Evolutionary conservation across 2,329 filamentous ascomycete species (phyloP), one percentile per base, ranked within the genome.

Genomic region (Aureobasidium sp.): DNA sequence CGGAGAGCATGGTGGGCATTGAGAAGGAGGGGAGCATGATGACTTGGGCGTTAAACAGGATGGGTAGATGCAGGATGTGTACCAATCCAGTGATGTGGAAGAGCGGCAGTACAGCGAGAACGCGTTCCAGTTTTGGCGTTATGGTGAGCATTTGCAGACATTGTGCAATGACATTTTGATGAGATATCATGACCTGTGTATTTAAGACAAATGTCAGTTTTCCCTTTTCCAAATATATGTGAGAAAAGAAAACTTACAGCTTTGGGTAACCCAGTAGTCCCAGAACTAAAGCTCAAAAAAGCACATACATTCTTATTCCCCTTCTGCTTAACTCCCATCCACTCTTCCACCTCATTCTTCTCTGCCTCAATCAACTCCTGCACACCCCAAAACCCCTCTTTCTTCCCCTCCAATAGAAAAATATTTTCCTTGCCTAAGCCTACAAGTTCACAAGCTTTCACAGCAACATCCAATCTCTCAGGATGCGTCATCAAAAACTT

Each of bases 41-140:
- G 34, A 88, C 84, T 66, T 86, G 80, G n/a, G 82, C 83, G 68
- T 88, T 87, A 45, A 86, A 74, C 9, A 84, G 70, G 32, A 87
- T 72, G 0, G 86, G 85, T 0, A 88, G 75, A 68, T 88, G 84
- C 63, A 88, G 78, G 41, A 81, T 77, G 66, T 86, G 83, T 4
- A 86, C 80, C 1, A 87, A 77, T 2, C 85, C 85, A 1, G 83
- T 85, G 66, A 85, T 86, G 72, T 86, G 83, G 71, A 85, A 86
- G 36, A 83, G 75, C 0, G 84, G 84, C 14, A 87, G 73, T 2
- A 85, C 82, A 5, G 81, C 82, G 2, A 85, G 73, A n/a, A 82
- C 74, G 34, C 77, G 78, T 13, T 75, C 78, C 57, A 81, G 74
- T 27, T 80, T 78, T 0, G 80, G 77, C 0, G 81, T 82, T 54